A percentile compares a stretch with the other conserved stretches of the same genome.
Conservation (phyloP, 2,329 filamentous ascomycete genomes). For the Byssochlamys sp. region DNA sequence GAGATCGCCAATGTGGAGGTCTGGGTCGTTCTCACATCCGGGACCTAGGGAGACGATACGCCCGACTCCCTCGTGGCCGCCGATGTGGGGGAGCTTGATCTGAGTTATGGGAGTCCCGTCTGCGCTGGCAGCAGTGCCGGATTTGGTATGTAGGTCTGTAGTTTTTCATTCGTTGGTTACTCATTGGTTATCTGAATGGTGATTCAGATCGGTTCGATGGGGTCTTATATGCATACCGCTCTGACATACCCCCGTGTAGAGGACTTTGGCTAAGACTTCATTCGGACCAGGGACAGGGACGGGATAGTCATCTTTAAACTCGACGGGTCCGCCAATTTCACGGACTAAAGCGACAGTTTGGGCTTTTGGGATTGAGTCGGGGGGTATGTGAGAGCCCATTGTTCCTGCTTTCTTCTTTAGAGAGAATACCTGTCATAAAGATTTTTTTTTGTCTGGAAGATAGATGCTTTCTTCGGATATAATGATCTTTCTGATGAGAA, state of each 20-base stretch:
- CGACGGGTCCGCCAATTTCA: conserved; percentile 30
- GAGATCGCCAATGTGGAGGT: conserved; percentile 28
- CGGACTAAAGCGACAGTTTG: conserved; percentile 37
- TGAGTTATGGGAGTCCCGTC: conserved; percentile 34
- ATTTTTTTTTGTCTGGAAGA: background rate
- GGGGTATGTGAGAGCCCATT: background rate
- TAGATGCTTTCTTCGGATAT: background rate
- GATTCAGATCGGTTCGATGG: background rate
- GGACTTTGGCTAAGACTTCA: conserved; percentile 37
- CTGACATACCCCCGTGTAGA: conserved; percentile 39
- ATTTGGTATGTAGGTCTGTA: conserved; percentile 33
- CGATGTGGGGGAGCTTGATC: conserved; percentile 39
- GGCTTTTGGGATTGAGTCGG: conserved; percentile 10
- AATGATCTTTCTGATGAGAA: background rate
- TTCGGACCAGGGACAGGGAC: conserved; percentile 30
- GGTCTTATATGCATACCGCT: conserved; percentile 26
- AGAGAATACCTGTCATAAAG: background rate
- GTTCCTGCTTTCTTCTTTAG: background rate
- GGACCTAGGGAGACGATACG: conserved; percentile 33
- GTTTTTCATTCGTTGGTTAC: background rate
- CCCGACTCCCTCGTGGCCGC: conserved; percentile 39
- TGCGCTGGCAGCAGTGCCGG: conserved; percentile 28
- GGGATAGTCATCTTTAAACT: conserved; percentile 34
- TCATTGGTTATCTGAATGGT: background rate
- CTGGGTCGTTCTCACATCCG: conserved; percentile 16